Conservation (phyloP, 495 filamentous ascomycete species). For the Daldinia grandis region DNA sequence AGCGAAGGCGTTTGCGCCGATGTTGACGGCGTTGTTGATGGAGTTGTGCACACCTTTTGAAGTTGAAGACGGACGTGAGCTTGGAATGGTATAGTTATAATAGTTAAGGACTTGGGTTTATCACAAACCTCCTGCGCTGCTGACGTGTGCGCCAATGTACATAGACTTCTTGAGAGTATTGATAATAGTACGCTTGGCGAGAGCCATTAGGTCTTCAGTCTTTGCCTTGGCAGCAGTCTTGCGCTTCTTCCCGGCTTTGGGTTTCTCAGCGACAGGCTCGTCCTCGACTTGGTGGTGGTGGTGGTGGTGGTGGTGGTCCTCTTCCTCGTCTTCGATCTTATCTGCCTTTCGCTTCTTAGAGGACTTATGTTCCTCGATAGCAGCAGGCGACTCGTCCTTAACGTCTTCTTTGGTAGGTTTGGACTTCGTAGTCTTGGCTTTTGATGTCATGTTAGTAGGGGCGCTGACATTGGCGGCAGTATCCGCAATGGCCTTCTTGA, state of each 20-base stretch:
- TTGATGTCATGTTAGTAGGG: conserved; percentile 5
- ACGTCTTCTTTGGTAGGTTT: conserved; percentile 31
- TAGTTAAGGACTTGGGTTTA: not conserved
- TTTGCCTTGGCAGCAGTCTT: conserved; percentile 55
- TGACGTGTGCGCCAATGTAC: conserved; percentile 92
- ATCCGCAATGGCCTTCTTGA: conserved; percentile 25
- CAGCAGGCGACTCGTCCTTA: not conserved
- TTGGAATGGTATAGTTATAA: not conserved
- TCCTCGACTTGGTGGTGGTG: conserved; percentile 35
- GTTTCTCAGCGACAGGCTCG: conserved; percentile 40
- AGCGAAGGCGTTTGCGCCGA: conserved; percentile 92
- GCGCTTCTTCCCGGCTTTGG: conserved; percentile 53
- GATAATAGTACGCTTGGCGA: conserved; percentile 72
- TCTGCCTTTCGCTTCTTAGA: conserved; percentile 50
- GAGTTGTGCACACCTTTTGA: conserved; percentile 86
- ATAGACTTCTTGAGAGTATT: conserved; percentile 69
- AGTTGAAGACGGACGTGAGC: conserved; percentile 20
- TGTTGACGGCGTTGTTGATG: conserved; percentile 77
- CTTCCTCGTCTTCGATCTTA: conserved; percentile 37
- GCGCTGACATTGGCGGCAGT: conserved; percentile 15
- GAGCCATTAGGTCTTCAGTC: conserved; percentile 65
- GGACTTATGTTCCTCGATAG: conserved; percentile 25
- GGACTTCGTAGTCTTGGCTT: conserved; percentile 35
- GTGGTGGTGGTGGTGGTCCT: too few relatives aligned
- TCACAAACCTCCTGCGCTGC: conserved; percentile 77